phyloP scores from a whole-genome alignment of 2,329 filamentous ascomycete genomes.

The Paracorniculantispora psalliotae region DNA sequence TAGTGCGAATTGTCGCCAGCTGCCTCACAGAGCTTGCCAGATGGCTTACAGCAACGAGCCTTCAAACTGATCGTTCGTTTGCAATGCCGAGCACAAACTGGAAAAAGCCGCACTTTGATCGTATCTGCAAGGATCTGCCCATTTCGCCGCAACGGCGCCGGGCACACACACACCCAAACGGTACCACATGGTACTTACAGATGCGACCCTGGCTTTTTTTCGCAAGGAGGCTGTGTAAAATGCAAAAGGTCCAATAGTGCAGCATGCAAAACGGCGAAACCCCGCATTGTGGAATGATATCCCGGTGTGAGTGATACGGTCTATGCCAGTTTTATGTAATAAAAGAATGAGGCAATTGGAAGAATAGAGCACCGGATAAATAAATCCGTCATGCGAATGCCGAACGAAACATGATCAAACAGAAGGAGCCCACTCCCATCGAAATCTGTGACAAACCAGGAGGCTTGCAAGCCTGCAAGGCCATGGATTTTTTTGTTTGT shows the following conservation, averaged over 20 bases:
- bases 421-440: background rate
- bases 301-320: background rate
- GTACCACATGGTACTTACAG: background rate
- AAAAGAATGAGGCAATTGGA: no score
- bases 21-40: no score
- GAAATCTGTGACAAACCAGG: slow-evolving; percentile 1
- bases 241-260: slow-evolving; percentile 11
- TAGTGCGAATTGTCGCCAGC: no score
- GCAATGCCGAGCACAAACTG: no score
- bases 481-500: no score
- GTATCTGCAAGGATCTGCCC: background rate
- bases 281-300: slow-evolving; percentile 7
- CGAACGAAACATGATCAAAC: background rate
- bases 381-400: no score
- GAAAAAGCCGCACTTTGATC: background rate
- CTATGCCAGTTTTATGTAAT: no score
- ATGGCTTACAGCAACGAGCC: no score
- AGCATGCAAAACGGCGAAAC: background rate
- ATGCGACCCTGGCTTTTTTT: background rate
- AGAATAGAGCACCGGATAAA: no score
- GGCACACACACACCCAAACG: background rate
- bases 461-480: background rate
- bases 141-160: background rate
- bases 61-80: no score
- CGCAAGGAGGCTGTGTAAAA: slow-evolving; percentile 6